Conservation (phyloP, 805 yeast species). For the Metschnikowia proteae region DNA sequence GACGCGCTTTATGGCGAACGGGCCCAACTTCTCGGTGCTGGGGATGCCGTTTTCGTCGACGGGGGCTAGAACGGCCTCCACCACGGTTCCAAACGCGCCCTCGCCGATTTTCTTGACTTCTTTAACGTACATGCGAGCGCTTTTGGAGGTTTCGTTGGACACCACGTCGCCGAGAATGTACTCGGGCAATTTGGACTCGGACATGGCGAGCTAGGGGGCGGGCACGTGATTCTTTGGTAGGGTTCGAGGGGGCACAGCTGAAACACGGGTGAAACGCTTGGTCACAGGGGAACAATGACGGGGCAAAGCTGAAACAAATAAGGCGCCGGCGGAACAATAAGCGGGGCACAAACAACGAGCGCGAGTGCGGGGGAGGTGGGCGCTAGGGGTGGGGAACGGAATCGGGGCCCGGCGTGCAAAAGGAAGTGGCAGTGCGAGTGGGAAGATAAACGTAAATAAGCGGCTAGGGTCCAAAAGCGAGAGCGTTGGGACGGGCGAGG, state of each 20-base stretch:
- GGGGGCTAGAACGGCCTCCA: slow-evolving; percentile 57
- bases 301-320: neutral
- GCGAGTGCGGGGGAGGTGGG: neutral
- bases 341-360: neutral
- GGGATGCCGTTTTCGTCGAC: slow-evolving; percentile 23
- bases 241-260: too few relatives aligned
- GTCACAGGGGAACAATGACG: neutral
- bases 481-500: neutral
- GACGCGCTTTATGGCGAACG: slow-evolving; percentile 79
- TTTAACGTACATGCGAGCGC: slow-evolving; percentile 61
- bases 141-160: slow-evolving; percentile 50
- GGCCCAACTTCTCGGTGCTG: slow-evolving; percentile 57
- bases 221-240: neutral
- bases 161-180: slow-evolving; percentile 47
- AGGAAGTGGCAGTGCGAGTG: neutral
- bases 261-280: neutral
- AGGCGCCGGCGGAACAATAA: neutral
- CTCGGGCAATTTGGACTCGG: slow-evolving; percentile 22
- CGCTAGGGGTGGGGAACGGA: neutral
- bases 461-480: slow-evolving; percentile 3
- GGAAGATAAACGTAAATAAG: neutral
- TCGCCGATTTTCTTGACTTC: slow-evolving; percentile 77
- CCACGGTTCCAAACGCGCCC: slow-evolving; percentile 85
- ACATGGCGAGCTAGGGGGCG: neutral
- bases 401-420: neutral